Evolutionary conservation across 2,329 filamentous ascomycete species (phyloP), one percentile per base, ranked within the genome.

Genomic region (Teratosphaeria epicoccoides): DNA sequence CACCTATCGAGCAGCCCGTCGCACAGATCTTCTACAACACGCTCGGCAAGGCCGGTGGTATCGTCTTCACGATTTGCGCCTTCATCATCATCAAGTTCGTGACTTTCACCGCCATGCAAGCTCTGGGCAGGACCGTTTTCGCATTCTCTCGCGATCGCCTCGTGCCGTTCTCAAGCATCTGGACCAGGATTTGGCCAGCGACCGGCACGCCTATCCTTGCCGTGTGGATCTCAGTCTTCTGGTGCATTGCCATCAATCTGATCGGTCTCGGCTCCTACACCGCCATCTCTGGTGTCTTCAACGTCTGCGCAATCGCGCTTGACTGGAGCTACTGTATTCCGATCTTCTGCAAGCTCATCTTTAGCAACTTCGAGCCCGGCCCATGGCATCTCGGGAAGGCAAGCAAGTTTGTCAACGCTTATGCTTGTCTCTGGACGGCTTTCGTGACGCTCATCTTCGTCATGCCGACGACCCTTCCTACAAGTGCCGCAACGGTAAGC

Each of bases 41-140:
- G 46, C 73, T 80, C 49, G 78, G 78, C 56, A 76, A 74, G 54
- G 64, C 64, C 2, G 74, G 74, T 12, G 75, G 75, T 45, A 75
- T 80, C 58, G 73, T 76, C 66, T 81, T 76, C 61, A 75, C 76
- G 50, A 71, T 79, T n/a, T 72, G 71, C 54, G 77, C 76, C 22
- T 78, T 80, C 61, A 66, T 81, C 55, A 76, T 81, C 61, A 73
- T 80, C 66, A 77, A 80, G 62, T 79, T 79, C 59, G 75, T 79
- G 52, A 78, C 75, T 68, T 78, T 79, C 64, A 78, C 78, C 7
- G 77, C 77, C 48, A 76, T 78, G 50, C 76, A 79, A 62, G 70
- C 77, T 12, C 70, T 76, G 26, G 75, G 70, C 5, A 73, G 77
- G 29, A 79, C 76, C 12, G 69, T 79, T 59, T 80, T 77, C 65